Evolutionary conservation across 176 grass and related monocot genomes (phyloP), one percentile per base, ranked within the genome.

Genomic region (Stipa capillata): DNA sequence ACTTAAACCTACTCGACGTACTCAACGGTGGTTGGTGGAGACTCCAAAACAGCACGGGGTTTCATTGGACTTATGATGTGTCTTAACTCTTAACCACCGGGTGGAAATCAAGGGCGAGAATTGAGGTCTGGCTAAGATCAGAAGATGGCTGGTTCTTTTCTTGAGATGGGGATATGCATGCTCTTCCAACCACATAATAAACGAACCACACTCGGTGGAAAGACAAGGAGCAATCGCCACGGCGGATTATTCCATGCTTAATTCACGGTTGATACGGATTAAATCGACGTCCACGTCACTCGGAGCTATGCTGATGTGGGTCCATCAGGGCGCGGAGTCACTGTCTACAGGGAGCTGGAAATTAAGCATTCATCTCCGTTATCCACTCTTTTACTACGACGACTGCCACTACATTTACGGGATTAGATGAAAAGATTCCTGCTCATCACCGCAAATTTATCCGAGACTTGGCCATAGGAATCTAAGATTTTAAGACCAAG

Each of bases 271-370:
- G 61, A 75, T 34, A 14, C 5, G 66, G 62, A 75, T 81, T n/a
- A n/a, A n/a, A n/a, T 81, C 84, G 0, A 4, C 52, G 58, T 87
- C 84, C 84, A 74, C 65, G 23, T 83, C 84, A n/a, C 14, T 34
- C 4, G 7, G 64, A 58, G 58, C 84, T 79, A 36, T 55, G 84
- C 84, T 84, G 74, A 87, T 33, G 55, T 73, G 88, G 79, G 87
- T 84, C 59, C 88, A 44, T 60, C 31, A 5, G 31, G 51, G 55
- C 81, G 24, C 24, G 36, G 15, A 14, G 37, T 58, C 52, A 57
- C 7, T 29, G n/a, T n/a, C n/a, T n/a, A 47, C 13, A 29, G 10
- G 34, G 72, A 58, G 39, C 14, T n/a, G n/a, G n/a, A n/a, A 16
- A 5, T 18, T 51, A 68, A 2, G 4, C 51, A n/a, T n/a, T n/a